Conservation (phyloP, 352 stramenopile genomes). For the Pythium utonaiense region DNA sequence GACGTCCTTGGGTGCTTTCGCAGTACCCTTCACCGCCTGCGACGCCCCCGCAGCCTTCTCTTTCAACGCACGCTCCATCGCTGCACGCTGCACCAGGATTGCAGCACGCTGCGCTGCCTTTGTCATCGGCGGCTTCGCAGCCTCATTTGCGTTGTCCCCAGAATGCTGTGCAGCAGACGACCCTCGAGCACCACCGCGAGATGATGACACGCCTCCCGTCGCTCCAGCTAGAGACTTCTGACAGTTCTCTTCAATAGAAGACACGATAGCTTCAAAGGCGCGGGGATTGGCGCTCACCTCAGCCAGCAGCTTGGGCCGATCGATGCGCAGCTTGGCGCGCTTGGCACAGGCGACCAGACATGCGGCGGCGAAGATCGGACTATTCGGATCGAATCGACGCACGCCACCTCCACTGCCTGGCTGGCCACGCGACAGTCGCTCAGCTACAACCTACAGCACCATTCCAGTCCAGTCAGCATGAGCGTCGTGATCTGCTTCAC, state of each 20-base stretch:
- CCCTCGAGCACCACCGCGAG: neutral
- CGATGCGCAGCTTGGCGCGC: constrained; percentile 61
- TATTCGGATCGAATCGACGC: constrained; percentile 27
- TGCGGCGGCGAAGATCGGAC: constrained; percentile 59
- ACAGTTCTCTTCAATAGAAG: constrained; percentile 52
- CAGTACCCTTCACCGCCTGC: neutral
- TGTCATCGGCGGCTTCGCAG: constrained; percentile 4
- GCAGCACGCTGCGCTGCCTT: constrained; percentile 24
- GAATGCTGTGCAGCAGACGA: neutral
- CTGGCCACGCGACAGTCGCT: constrained; percentile 22
- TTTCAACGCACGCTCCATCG: neutral
- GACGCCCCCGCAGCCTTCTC: neutral
- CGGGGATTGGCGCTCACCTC: constrained; percentile 57
- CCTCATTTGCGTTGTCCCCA: neutral
- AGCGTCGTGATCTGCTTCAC: neutral
- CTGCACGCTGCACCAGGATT: constrained; percentile 11
- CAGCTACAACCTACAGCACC: constrained; percentile 22
- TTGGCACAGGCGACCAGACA: constrained; percentile 70
- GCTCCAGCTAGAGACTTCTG: constrained; percentile 1
- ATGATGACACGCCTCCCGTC: neutral
- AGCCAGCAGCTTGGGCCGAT: constrained; percentile 52
- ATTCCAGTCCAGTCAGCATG: neutral
- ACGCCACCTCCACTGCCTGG: constrained; percentile 19
- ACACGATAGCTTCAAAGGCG: constrained; percentile 63
- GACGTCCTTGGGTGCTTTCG: neutral